Evolutionary conservation across 108 stramenopile species (phyloP), one percentile per base, ranked within the genome.

Genomic region (Bacterosira constricta): DNA sequence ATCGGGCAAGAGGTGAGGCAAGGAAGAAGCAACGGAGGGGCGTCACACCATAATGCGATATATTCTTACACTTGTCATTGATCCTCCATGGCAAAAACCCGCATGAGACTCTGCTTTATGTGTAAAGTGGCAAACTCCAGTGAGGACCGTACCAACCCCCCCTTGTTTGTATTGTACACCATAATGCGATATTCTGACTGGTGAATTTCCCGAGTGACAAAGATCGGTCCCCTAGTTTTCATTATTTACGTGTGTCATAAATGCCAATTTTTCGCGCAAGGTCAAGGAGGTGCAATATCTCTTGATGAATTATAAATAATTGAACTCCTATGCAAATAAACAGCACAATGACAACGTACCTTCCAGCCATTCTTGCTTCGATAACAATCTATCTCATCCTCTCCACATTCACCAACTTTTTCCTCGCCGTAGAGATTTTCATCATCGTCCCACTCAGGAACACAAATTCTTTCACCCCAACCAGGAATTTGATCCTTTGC

Each of bases 1-100:
- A n/a, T n/a, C n/a, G n/a, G n/a, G n/a, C n/a, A n/a, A n/a, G n/a
- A n/a, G n/a, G n/a, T n/a, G n/a, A n/a, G n/a, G n/a, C n/a, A n/a
- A n/a, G n/a, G n/a, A n/a, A n/a, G n/a, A n/a, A n/a, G n/a, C n/a
- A n/a, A n/a, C n/a, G n/a, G n/a, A n/a, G n/a, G n/a, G n/a, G n/a
- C n/a, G n/a, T n/a, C n/a, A n/a, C n/a, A n/a, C n/a, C n/a, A n/a
- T n/a, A n/a, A n/a, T n/a, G n/a, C n/a, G n/a, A n/a, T n/a, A n/a
- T n/a, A n/a, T n/a, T n/a, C n/a, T n/a, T n/a, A n/a, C 70, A 36
- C 77, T 61, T 7, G 83, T 86, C 89, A 93, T 91, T 55, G 79
- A 75, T 9, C 94, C 94, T 20, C 94, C 94, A 63, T 95, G 94
- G 64, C 91, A 95, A 39, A 61, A 79, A n/a, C 91, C 91, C 35